phyloP scores from a whole-genome alignment of 805 yeast species.

The Kuraishia cidri region DNA sequence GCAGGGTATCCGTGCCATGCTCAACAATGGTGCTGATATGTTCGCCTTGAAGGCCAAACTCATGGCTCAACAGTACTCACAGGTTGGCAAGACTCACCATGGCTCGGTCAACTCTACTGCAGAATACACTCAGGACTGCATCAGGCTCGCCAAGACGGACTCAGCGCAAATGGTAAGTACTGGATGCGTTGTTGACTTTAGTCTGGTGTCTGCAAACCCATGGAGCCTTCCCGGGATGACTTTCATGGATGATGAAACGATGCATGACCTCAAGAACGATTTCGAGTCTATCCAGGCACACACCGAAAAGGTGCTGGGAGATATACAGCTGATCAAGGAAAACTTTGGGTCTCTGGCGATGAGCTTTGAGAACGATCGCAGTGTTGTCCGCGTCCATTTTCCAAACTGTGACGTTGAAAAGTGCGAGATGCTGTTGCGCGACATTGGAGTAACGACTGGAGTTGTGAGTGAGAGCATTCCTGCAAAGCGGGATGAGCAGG shows the following conservation, averaged over 20 bases:
- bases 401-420: constrained; percentile 59
- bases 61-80: not conserved
- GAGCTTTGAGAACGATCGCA: constrained; percentile 29
- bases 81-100: constrained; percentile 8
- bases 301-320: constrained; percentile 31
- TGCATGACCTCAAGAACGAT: constrained; percentile 26
- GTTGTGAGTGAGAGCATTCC: not conserved
- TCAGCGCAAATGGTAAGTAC: constrained; percentile 12
- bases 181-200: constrained; percentile 56
- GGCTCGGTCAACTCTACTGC: constrained; percentile 13
- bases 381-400: constrained; percentile 48
- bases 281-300: constrained; percentile 27
- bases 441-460: constrained; percentile 34
- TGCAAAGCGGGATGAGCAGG: no score
- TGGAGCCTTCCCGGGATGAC: constrained; percentile 27
- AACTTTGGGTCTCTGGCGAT: constrained; percentile 46
- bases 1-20: constrained; percentile 29
- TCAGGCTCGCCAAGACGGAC: constrained; percentile 24
- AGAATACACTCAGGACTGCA: constrained; percentile 18
- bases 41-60: not conserved
- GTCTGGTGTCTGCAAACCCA: constrained; percentile 25
- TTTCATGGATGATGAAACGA: constrained; percentile 34
- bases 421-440: constrained; percentile 47
- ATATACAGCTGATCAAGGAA: constrained; percentile 35
- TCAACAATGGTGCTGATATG: constrained; percentile 11